Conservation (phyloP, 306 rosid species). For the Spatholobus suberectus region DNA sequence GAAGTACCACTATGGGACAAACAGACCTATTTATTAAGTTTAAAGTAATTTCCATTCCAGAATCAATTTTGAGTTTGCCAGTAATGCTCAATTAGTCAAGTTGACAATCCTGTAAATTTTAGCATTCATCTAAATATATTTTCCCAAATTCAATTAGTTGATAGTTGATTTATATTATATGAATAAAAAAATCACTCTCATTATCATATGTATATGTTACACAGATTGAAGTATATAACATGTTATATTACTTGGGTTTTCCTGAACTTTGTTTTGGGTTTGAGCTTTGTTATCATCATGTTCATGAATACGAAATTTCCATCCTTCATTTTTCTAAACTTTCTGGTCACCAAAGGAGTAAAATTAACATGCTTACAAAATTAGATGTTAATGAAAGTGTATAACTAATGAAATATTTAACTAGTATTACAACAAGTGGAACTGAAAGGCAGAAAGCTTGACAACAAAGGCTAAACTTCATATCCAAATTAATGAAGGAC, state of each 20-base stretch:
- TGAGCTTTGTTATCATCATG: background rate
- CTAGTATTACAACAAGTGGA: background rate
- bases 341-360: background rate
- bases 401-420: background rate
- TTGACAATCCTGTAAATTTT: conserved; percentile 4
- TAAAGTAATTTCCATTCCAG: conserved; percentile 1
- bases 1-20: background rate
- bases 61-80: conserved; percentile 2
- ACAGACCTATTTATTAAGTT: conserved; percentile 10
- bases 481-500: conserved; percentile 31
- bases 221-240: background rate
- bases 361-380: background rate
- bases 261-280: background rate
- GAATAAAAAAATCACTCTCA: background rate
- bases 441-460: conserved; percentile 2
- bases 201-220: background rate
- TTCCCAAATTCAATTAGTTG: background rate
- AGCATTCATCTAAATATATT: conserved; percentile 1
- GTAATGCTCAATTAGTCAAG: background rate
- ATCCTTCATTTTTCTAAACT: background rate
- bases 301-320: background rate
- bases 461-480: conserved; percentile 33
- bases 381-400: background rate
- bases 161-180: background rate
- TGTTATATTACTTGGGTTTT: background rate